Evolutionary conservation across 164 flowering plant genomes (phyloP).

Genomic region (Berberis thunbergii): DNA sequence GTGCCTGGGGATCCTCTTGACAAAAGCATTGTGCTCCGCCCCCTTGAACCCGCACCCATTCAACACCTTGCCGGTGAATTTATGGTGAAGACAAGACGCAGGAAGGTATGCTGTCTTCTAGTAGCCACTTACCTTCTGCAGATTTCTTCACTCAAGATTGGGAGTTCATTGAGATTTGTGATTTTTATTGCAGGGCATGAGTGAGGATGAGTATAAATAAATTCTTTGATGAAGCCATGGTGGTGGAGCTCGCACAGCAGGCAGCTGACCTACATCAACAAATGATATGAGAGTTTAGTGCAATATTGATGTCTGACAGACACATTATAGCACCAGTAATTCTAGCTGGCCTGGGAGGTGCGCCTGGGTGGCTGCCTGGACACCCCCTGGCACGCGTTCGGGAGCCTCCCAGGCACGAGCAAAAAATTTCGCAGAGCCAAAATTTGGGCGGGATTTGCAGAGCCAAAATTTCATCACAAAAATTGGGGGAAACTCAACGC

Average conservation of each 20-base stretch:
- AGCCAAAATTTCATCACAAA: too few relatives aligned
- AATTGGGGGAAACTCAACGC: too few relatives aligned
- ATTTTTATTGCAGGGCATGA: slow-evolving; percentile 46
- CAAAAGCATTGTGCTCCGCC: slow-evolving; percentile 83
- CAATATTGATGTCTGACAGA: too few relatives aligned
- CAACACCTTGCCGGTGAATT: slow-evolving; percentile 99
- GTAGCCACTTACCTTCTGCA: slow-evolving; percentile 7
- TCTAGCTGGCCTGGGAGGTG: too few relatives aligned
- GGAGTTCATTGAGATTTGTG: too few relatives aligned
- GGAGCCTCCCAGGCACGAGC: too few relatives aligned
- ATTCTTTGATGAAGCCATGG: slow-evolving; percentile 95
- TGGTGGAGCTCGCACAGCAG: slow-evolving; percentile 85
- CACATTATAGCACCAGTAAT: too few relatives aligned
- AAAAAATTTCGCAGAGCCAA: too few relatives aligned
- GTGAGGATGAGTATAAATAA: slow-evolving; percentile 39
- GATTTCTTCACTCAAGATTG: too few relatives aligned
- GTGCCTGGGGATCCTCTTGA: slow-evolving; percentile 99
- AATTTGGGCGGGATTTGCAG: too few relatives aligned
- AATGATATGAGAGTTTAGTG: slow-evolving; percentile 24
- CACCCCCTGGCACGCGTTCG: too few relatives aligned
- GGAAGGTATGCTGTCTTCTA: slow-evolving; percentile 30
- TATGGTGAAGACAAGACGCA: slow-evolving; percentile 97
- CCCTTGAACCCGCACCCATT: slow-evolving; percentile 84
- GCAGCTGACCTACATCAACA: slow-evolving; percentile 66
- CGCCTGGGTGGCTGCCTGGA: too few relatives aligned